Conservation (phyloP, 768 basidiomycete species). For the Asterophora lycoperdoides region DNA sequence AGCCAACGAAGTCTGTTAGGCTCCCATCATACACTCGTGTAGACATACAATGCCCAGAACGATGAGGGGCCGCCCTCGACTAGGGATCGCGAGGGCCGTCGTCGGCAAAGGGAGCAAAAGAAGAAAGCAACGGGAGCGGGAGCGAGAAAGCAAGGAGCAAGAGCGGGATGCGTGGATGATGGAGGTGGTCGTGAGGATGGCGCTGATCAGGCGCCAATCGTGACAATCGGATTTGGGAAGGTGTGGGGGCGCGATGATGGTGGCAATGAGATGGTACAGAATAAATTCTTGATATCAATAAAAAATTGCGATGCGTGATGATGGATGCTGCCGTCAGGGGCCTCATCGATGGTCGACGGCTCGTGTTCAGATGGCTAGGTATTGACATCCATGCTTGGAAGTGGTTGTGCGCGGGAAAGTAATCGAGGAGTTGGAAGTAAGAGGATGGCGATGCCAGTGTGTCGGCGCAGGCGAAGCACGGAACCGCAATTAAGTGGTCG, state of each 20-base stretch:
- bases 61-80: conserved; percentile 20
- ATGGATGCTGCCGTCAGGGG: conserved; percentile 18
- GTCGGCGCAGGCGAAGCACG: conserved; percentile 74
- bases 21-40: conserved; percentile 19
- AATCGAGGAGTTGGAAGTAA: conserved; percentile 20
- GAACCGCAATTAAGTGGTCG: conserved; percentile 82
- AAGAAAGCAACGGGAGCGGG: conserved; percentile 20
- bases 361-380: conserved; percentile 15
- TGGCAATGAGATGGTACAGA: conserved; percentile 18
- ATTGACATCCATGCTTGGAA: conserved; percentile 27
- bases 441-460: conserved; percentile 58
- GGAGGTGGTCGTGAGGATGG: conserved; percentile 12
- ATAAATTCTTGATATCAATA: conserved; percentile 45
- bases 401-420: conserved; percentile 24
- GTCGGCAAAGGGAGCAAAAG: conserved; percentile 10
- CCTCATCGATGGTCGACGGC: conserved; percentile 17
- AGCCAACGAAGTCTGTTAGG: conserved; percentile 19
- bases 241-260: conserved; percentile 3
- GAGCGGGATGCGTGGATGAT: conserved; percentile 15
- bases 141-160: conserved; percentile 14
- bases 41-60: conserved; percentile 34
- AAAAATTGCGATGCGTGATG: conserved; percentile 37
- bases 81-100: conserved; percentile 12
- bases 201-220: conserved; percentile 43
- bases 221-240: conserved; percentile 15